Base-by-base conservation (phyloP, 768 basidiomycete species). In the Hypsizygus marmoreus region DNA sequence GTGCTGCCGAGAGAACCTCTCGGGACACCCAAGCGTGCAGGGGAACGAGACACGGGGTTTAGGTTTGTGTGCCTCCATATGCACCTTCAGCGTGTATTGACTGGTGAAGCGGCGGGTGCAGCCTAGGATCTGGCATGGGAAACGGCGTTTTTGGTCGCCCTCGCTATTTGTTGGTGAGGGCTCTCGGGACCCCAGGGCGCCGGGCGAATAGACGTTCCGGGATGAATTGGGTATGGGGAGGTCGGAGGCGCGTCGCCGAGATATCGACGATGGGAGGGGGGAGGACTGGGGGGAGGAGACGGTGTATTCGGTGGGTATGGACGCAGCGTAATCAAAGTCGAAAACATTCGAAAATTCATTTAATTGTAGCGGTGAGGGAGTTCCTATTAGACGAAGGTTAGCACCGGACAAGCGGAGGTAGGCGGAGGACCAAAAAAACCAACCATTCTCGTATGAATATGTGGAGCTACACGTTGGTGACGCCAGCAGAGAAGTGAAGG, bases 1-100 rank as follows among this genome's bases (percentile, higher is more conserved):
- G 50, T 81, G 79, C 46, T 79, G 78, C 39, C 79, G 64, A 24
- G 78, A 80, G 59, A 81, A 81, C 8, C 67, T 68, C 58, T 80
- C 78, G 5, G 68, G 63, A 55, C 79, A 81, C 11, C 79, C 79
- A n/a, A 74, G 65, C 5, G 76, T 76, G 56, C 79, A 80, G 13
- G 72, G 73, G 52, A 76, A 78, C 2, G 71, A 64, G 0, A 67
- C 63, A 23, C 73, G 71, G 5, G 73, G 75, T 51, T 79, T 79
- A 13, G 75, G 76, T 50, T 73, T 75, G 57, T 81, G 79, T 0
- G 77, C 74, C 43, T 75, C 74, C 73, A 77, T 72, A 54, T 81
- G 79, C 28, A 78, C 77, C 47, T 74, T 74, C 14, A 79, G 63
- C 7, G 79, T 79, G 56, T 79, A 79, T 49, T 78, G 73, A 47